Evolutionary conservation across 2,329 filamentous ascomycete species (phyloP).

Genomic region (Metarhizium humberi): DNA sequence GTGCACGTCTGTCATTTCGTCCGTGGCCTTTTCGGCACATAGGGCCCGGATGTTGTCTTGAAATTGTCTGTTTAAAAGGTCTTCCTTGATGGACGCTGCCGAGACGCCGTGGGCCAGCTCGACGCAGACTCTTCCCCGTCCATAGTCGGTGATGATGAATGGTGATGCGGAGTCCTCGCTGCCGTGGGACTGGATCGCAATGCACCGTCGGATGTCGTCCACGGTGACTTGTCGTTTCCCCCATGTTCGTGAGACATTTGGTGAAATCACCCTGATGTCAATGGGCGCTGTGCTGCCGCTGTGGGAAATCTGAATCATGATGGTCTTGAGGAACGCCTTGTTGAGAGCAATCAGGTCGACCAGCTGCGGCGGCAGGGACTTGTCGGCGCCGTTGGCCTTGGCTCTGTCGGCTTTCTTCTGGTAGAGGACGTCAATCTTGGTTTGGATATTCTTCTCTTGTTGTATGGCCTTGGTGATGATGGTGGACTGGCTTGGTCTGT

Average conservation of each 20-base stretch:
- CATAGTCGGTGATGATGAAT: conserved; percentile 41
- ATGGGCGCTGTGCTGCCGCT: conserved; percentile 53
- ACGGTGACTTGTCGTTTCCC: conserved; percentile 58
- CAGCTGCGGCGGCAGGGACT: conserved; percentile 40
- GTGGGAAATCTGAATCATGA: conserved; percentile 61
- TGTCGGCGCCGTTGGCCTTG: conserved; percentile 13
- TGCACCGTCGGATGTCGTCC: conserved; percentile 55
- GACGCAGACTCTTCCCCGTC: conserved; percentile 47
- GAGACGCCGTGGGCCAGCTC: conserved; percentile 37
- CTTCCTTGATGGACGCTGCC: conserved; percentile 35
- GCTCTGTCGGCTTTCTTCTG: conserved; percentile 17
- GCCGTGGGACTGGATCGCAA: conserved; percentile 47
- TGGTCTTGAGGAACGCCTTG: conserved; percentile 56
- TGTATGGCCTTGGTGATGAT: conserved; percentile 20
- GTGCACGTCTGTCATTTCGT: conserved; percentile 22
- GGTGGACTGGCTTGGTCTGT: conserved; percentile 22
- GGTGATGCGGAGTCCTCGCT: conserved; percentile 22
- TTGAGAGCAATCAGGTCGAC: conserved; percentile 55
- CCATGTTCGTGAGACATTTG: conserved; percentile 59
- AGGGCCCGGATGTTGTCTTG: conserved; percentile 37
- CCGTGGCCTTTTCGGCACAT: conserved; percentile 28
- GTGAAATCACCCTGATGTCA: conserved; percentile 52
- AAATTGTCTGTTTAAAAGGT: conserved; percentile 45
- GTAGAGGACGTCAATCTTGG: conserved; percentile 27
- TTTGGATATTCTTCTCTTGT: conserved; percentile 20